Evolutionary conservation across 352 stramenopile genomes (phyloP).

Genomic region (Globisporangium splendens): DNA sequence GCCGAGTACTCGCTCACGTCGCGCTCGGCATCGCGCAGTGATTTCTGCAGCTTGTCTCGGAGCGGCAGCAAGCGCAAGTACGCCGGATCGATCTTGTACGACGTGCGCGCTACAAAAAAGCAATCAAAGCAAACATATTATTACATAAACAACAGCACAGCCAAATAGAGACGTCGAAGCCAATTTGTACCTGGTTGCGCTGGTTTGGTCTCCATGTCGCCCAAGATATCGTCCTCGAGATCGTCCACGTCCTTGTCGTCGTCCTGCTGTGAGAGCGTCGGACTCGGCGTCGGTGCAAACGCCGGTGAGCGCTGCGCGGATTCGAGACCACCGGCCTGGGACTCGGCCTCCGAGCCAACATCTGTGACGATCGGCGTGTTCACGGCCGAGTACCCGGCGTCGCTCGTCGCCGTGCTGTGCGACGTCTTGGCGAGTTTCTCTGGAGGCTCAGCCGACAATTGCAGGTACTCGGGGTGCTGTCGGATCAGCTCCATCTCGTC

Average conservation of each 20-base stretch:
- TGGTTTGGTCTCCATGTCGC: slow-evolving; percentile 65
- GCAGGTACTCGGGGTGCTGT: slow-evolving; percentile 77
- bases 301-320: slow-evolving; percentile 63
- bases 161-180: neutral
- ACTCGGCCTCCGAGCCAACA: slow-evolving; percentile 62
- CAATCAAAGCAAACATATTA: neutral
- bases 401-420: slow-evolving; percentile 22
- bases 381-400: slow-evolving; percentile 40
- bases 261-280: slow-evolving; percentile 45
- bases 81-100: slow-evolving; percentile 55
- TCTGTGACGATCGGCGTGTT: slow-evolving; percentile 73
- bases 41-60: slow-evolving; percentile 67
- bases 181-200: slow-evolving; percentile 16
- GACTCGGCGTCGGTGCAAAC: slow-evolving; percentile 51
- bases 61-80: slow-evolving; percentile 64
- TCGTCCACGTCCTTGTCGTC: slow-evolving; percentile 78
- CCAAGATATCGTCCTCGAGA: slow-evolving; percentile 74
- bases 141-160: neutral
- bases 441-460: slow-evolving; percentile 39
- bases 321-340: slow-evolving; percentile 38
- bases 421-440: slow-evolving; percentile 38
- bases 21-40: slow-evolving; percentile 58
- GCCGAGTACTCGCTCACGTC: slow-evolving; percentile 58
- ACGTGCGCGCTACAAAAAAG: slow-evolving; percentile 17
- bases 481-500: slow-evolving; percentile 84